Percentiles rank a stretch among this genome's conserved stretches.
These are phyloP conservation scores for Secale cereale DNA, from an alignment of 176 grass and related monocot species.

Conservation along the genomic window DNA sequence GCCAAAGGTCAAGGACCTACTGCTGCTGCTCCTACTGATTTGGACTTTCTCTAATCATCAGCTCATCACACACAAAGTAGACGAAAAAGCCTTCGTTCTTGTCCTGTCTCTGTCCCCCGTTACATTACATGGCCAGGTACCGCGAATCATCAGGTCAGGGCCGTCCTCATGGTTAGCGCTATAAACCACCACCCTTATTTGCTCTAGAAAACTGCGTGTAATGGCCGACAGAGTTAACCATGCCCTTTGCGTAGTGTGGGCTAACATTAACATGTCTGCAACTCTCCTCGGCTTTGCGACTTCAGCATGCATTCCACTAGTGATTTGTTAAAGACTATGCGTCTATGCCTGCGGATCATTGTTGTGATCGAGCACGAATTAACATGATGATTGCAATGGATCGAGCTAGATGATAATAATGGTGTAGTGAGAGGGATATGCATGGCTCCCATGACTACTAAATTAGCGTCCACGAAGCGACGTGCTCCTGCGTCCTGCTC, in stretches of 20 bases:
- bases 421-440: neutral
- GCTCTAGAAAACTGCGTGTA: slow-evolving; percentile 1
- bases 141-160: neutral
- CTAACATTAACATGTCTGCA: slow-evolving; percentile 26
- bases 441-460: neutral
- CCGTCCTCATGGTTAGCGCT: neutral
- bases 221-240: slow-evolving; percentile 36
- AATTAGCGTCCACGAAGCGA: neutral
- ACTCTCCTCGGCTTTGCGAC: slow-evolving; percentile 26
- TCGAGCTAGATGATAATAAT: neutral
- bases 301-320: slow-evolving; percentile 17
- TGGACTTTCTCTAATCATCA: neutral
- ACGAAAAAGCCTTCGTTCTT: neutral
- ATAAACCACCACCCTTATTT: neutral
- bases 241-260: neutral
- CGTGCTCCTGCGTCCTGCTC: neutral
- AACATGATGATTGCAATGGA: neutral
- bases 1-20: neutral
- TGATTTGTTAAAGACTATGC: slow-evolving; percentile 19
- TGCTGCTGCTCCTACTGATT: neutral
- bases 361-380: neutral
- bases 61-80: neutral
- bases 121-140: slow-evolving; percentile 16
- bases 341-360: neutral
- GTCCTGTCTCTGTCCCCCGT: neutral